Evolutionary conservation across 108 stramenopile genomes (phyloP).

Genomic region (Pseudonitzschia pungens): DNA sequence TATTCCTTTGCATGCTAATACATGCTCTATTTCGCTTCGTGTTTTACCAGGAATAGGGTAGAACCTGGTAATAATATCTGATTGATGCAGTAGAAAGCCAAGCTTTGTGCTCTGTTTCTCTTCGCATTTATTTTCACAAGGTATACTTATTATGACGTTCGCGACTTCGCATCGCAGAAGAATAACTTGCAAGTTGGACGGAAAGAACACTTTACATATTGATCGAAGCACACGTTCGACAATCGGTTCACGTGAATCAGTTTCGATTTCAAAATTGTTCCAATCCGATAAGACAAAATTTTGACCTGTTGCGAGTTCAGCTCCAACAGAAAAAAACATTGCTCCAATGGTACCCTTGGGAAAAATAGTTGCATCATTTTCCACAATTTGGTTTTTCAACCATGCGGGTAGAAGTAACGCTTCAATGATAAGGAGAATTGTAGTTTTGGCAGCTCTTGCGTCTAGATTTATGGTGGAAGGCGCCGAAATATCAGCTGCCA

Average conservation of each 20-base stretch:
- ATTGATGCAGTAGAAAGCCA: conserved; percentile 20
- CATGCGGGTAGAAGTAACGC: conserved; percentile 45
- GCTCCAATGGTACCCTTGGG: conserved; percentile 30
- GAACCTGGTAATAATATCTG: conserved; percentile 26
- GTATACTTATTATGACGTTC: conserved; percentile 30
- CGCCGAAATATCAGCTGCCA: conserved; percentile 45
- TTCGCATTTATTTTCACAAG: conserved; percentile 3
- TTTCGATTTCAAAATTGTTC: not conserved
- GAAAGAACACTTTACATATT: conserved; percentile 25
- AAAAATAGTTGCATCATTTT: conserved; percentile 13
- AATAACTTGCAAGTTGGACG: conserved; percentile 31
- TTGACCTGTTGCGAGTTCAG: not conserved
- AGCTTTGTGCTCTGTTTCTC: conserved; percentile 7
- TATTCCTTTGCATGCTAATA: conserved; percentile 36
- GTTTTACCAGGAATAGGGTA: conserved; percentile 18
- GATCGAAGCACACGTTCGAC: conserved; percentile 21
- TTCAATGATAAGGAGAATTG: conserved; percentile 36
- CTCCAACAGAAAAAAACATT: conserved; percentile 17
- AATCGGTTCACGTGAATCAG: conserved; percentile 25
- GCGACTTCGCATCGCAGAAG: conserved; percentile 31
- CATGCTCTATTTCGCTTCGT: conserved; percentile 26
- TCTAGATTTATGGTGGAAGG: conserved; percentile 42
- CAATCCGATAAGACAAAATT: not conserved
- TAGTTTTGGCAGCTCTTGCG: conserved; percentile 38
- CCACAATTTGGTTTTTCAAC: conserved; percentile 19